These are phyloP conservation scores for Closterium sp. DNA, from an alignment of 139 green algal species.

Conservation along the genomic window DNA sequence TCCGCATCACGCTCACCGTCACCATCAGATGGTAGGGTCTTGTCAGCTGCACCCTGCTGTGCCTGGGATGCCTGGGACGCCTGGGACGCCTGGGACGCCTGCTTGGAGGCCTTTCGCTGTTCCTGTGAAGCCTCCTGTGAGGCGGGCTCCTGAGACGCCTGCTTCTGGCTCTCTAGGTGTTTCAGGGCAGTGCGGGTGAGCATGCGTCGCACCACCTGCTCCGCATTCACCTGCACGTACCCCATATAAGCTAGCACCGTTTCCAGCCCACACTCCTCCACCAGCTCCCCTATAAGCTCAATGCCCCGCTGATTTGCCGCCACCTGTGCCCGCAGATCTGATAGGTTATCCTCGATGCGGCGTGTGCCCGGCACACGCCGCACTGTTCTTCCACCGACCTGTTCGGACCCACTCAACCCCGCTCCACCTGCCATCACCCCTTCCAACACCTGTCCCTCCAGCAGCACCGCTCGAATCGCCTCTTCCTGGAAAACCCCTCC, in stretches of 20 bases:
- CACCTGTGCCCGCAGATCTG: conserved; percentile 90
- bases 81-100: too few relatives aligned
- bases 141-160: too few relatives aligned
- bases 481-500: conserved; percentile 69
- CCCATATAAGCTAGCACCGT: conserved; percentile 90
- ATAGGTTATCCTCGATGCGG: conserved; percentile 88
- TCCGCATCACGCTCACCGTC: neutral
- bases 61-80: too few relatives aligned
- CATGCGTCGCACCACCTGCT: conserved; percentile 39
- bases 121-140: too few relatives aligned
- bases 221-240: conserved; percentile 77
- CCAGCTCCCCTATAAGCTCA: conserved; percentile 78
- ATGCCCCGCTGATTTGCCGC: conserved; percentile 94
- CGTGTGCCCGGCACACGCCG: conserved; percentile 70
- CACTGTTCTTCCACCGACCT: conserved; percentile 75
- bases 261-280: conserved; percentile 74
- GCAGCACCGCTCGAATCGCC: conserved; percentile 83
- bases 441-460: neutral
- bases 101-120: too few relatives aligned
- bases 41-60: too few relatives aligned
- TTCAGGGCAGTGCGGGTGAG: conserved; percentile 22
- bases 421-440: neutral
- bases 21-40: too few relatives aligned
- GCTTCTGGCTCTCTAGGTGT: conserved; percentile 7
- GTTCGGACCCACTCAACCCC: conserved; percentile 33